Evolutionary conservation across 495 filamentous ascomycete genomes (phyloP), one percentile per base, ranked within the genome.

Genomic region (Tuber aestivum): DNA sequence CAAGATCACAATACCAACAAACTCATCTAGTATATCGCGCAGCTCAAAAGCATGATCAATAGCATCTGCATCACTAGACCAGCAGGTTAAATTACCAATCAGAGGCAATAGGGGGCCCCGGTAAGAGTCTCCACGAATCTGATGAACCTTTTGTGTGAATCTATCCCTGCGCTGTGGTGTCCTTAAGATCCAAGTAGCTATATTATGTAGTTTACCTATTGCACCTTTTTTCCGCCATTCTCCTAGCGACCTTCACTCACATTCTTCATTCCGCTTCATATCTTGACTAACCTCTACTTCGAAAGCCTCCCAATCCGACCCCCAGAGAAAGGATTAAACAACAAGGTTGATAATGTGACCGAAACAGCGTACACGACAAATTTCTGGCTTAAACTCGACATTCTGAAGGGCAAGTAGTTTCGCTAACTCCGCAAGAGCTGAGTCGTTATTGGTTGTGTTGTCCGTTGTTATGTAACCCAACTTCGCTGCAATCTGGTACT

Each of bases 371-470:
- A 75, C n/a, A 10, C 23, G 5, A 35, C 35, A 23, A 2, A 20
- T 44, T 10, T 41, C 20, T 0, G 21, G 35, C 16, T 75, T 45
- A 23, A 75, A 75, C 10, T 32, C 0, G 21, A 41, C 8, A 44
- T 20, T n/a, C 12, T n/a, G 20, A 20, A 32, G 4, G 1, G 16
- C 41, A 1, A 32, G 27, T 75, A 27, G 3, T 5, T 3, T 16
- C 0, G n/a, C 27, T 65, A 65, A 32, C 56, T 65, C 56, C 0
- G 12, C 0, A 0, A 75, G 9, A 10, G 69, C 37, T 4, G 74
- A 16, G 23, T 75, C 69, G 4, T 72, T 72, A 37, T 75, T 75
- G 7, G 9, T 40, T 32, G 69, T 37, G n/a, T 72, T 72, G 12
- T 75, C 68, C 0, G 71, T 37, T 2, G 69, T 72, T 0, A 72